Evolutionary conservation across 768 basidiomycete species (phyloP).

Genomic region (Mycena capillaripes): DNA sequence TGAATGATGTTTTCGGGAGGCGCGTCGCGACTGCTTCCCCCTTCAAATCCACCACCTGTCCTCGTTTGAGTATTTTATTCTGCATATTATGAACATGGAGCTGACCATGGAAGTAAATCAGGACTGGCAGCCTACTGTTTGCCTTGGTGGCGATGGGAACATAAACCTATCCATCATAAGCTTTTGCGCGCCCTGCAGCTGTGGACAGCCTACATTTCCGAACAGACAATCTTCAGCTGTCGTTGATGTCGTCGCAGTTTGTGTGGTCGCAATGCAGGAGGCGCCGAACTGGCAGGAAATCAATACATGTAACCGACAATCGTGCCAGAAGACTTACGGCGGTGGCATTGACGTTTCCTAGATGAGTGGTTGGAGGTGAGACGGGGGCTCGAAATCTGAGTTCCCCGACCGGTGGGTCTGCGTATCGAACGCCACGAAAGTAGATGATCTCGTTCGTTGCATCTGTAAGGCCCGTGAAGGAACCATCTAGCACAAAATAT

Average conservation of each 20-base stretch:
- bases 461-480: not conserved
- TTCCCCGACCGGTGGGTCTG: conserved; percentile 56
- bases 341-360: conserved; percentile 54
- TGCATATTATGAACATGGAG: not conserved
- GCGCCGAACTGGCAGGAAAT: conserved; percentile 47
- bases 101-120: conserved; percentile 60
- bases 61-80: not conserved
- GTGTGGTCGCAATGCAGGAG: conserved; percentile 50
- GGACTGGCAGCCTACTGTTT: conserved; percentile 42
- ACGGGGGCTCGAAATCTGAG: conserved; percentile 57
- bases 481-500: not conserved
- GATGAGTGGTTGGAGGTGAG: conserved; percentile 50
- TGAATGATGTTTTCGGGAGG: conserved; percentile 50
- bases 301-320: not conserved
- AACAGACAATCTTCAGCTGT: conserved; percentile 61
- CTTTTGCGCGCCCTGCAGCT: not conserved
- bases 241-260: conserved; percentile 43
- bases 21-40: conserved; percentile 48
- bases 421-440: not conserved
- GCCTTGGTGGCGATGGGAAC: conserved; percentile 31
- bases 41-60: conserved; percentile 59
- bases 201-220: conserved; percentile 49
- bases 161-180: conserved; percentile 22
- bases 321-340: conserved; percentile 39
- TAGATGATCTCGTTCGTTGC: not conserved